Base-by-base conservation (phyloP, 768 basidiomycete species). In the Phaeotremella skinneri region DNA sequence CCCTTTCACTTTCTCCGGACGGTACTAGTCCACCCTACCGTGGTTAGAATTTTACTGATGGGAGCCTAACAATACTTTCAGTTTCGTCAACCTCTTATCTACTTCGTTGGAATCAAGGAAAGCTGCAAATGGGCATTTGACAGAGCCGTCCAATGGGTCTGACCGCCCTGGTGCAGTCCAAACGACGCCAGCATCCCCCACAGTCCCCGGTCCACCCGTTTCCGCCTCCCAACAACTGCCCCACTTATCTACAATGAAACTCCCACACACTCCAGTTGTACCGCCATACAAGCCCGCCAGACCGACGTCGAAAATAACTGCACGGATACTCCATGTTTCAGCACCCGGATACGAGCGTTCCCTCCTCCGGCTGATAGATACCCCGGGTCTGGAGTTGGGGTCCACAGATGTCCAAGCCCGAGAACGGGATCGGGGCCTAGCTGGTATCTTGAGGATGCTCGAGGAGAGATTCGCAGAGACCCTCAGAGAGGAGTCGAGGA, bases 381-480 rank as follows among this genome's bases (percentile, higher is more conserved):
- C 72, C 1, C 72, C 72, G 7, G 72, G 72, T 21, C 54, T 73
- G 13, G 61, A 66, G n/a, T 49, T 73, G 0, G 42, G 49, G 3
- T 2, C 27, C 5, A 30, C 41, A 9, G 58, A 65, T 34, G 41
- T 64, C 4, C 20, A 52, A 6, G 53, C 42, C 4, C 57, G 43
- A 17, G 56, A 60, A 41, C 49, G 72, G 4, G 64, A 70, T 26
- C 48, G 72, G 30, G 72, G 72, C 2, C 55, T 70, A 2, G 26
- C 23, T 13, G 69, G 64, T 11, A 41, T 73, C 23, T n/a, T 68
- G 17, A 45, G 67, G 25, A 27, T 73, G 37, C 30, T 70, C 25
- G 72, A 73, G 48, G 72, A 67, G 42, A 32, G 67, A 21, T 70
- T 67, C 49, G 67, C 55, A 34, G 64, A 64, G 42, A 55, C 56